phyloP scores from a whole-genome alignment of 495 filamentous ascomycete genomes.

The Xeromyces bisporus region DNA sequence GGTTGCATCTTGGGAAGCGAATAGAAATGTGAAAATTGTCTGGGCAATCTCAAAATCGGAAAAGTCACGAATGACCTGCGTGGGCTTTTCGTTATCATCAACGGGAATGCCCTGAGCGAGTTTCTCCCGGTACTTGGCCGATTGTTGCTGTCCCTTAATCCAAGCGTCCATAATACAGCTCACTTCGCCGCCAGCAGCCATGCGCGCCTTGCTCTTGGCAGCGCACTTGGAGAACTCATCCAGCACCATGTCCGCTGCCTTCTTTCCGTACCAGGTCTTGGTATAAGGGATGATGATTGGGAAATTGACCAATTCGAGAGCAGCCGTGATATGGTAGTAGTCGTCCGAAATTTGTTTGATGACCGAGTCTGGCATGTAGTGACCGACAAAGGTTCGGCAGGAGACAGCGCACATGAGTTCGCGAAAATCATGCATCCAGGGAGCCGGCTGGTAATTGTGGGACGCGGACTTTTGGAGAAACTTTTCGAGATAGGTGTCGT shows the following conservation, averaged over 20 bases:
- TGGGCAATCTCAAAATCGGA: conserved; percentile 84
- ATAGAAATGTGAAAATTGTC: conserved; percentile 94
- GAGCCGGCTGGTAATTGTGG: conserved; percentile 49
- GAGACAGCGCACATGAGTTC: conserved; percentile 93
- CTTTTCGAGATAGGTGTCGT: conserved; percentile 66
- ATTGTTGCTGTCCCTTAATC: conserved; percentile 73
- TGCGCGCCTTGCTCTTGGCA: conserved; percentile 79
- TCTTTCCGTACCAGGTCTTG: conserved; percentile 95
- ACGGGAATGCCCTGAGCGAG: conserved; percentile 50
- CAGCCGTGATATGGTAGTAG: conserved; percentile 90
- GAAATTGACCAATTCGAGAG: conserved; percentile 95
- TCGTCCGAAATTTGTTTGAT: conserved; percentile 94
- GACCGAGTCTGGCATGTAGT: conserved; percentile 78
- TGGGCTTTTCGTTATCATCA: conserved; percentile 59
- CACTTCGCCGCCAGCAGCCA: conserved; percentile 76
- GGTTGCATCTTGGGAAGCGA: conserved; percentile 94
- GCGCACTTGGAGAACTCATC: conserved; percentile 82
- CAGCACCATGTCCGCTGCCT: conserved; percentile 82
- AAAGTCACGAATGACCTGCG: conserved; percentile 68
- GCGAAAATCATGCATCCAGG: conserved; percentile 86
- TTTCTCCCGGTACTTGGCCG: conserved; percentile 57
- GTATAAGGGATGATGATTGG: conserved; percentile 94
- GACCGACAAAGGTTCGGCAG: conserved; percentile 88
- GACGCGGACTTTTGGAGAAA: conserved; percentile 59
- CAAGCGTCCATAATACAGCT: conserved; percentile 91